phyloP scores from a whole-genome alignment of 2,329 filamentous ascomycete species.

The Ascomycota sp. region DNA sequence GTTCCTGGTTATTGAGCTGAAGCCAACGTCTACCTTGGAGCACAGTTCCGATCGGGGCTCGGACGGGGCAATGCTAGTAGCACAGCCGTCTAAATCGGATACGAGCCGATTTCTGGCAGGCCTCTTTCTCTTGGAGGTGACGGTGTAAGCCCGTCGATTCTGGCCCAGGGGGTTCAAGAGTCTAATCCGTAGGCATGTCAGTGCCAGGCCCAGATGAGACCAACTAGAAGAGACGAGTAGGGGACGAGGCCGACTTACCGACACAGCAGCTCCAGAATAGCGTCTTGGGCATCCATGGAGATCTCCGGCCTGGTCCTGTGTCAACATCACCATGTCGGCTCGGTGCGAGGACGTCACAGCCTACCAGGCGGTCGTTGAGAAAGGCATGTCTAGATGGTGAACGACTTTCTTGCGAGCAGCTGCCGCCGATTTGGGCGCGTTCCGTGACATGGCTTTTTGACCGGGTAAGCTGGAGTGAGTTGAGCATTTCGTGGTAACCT shows the following conservation, averaged over 20 bases:
- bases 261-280: conserved; percentile 46
- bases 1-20: conserved; percentile 40
- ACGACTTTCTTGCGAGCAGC: conserved; percentile 32
- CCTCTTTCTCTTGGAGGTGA: conserved; percentile 40
- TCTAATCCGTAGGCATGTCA: conserved; percentile 17
- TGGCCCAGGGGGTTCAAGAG: conserved; percentile 42
- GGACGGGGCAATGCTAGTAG: conserved; percentile 1
- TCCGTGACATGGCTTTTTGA: no score
- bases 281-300: conserved; percentile 34
- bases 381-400: conserved; percentile 46
- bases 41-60: conserved; percentile 26
- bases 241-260: conserved; percentile 22
- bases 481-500: no score
- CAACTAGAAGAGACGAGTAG: neutral
- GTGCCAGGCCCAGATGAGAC: no score
- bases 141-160: conserved; percentile 31
- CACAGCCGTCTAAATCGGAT: neutral
- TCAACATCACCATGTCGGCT: neutral
- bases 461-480: no score
- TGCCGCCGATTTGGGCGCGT: no score
- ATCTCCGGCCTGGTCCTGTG: conserved; percentile 52
- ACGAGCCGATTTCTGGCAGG: conserved; percentile 29
- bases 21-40: conserved; percentile 40
- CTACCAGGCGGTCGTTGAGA: conserved; percentile 39
- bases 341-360: no score